A percentile compares a stretch with the other conserved stretches of the same genome.
These are phyloP conservation scores for Diaporthe nobilis DNA, from an alignment of 2,329 filamentous ascomycete genomes.

Conservation along the genomic window DNA sequence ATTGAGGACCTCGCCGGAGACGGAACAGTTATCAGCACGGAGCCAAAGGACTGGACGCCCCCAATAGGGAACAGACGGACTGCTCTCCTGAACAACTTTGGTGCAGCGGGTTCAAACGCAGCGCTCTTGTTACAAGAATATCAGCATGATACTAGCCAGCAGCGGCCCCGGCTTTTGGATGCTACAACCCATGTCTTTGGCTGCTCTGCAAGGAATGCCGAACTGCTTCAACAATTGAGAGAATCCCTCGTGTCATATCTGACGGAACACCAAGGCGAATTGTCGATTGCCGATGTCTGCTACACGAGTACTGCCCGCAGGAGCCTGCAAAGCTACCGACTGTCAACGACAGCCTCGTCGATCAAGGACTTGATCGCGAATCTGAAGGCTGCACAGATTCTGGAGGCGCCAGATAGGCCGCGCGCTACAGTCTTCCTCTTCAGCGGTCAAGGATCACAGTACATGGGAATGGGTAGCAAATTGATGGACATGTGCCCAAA, in stretches of 20 bases:
- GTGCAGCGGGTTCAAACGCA: conserved; percentile 71
- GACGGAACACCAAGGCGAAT: conserved; percentile 55
- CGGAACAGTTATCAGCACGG: conserved; percentile 50
- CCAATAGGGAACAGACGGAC: neutral
- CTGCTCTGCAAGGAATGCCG: conserved; percentile 60
- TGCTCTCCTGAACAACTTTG: conserved; percentile 62
- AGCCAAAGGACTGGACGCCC: neutral
- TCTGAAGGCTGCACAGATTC: conserved; percentile 41
- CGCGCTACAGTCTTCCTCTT: conserved; percentile 56
- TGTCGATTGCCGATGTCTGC: conserved; percentile 54
- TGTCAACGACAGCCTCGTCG: conserved; percentile 48
- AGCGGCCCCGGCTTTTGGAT: neutral
- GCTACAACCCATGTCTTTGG: conserved; percentile 50
- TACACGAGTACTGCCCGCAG: conserved; percentile 69
- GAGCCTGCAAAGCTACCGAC: conserved; percentile 50
- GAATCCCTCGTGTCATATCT: conserved; percentile 45
- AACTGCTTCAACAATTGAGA: conserved; percentile 45
- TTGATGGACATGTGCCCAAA: conserved; percentile 8
- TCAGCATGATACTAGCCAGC: conserved; percentile 45
- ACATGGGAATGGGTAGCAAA: conserved; percentile 50
- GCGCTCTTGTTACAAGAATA: conserved; percentile 64
- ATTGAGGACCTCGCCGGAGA: conserved; percentile 52
- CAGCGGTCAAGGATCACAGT: conserved; percentile 60
- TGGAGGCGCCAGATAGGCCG: conserved; percentile 43
- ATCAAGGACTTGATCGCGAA: conserved; percentile 43